Base-by-base conservation (phyloP, 768 basidiomycete genomes). In the Trametes villosa region DNA sequence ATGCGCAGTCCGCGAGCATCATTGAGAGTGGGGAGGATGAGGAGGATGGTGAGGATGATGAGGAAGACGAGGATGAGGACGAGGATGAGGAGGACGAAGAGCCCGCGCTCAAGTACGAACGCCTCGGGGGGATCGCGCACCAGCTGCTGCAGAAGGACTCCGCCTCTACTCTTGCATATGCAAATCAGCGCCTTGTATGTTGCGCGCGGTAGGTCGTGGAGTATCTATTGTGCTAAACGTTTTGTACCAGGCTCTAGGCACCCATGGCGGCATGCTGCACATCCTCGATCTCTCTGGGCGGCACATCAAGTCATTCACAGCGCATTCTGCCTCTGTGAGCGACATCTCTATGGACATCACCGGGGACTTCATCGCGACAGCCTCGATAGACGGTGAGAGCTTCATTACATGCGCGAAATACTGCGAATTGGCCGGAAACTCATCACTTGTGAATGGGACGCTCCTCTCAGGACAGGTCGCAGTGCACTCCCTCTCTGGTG, bases 231-330 rank as follows among this genome's bases (percentile, higher is more conserved):
- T 36, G 30, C 26, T 11, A 60, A 20, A 64, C 30, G 12, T 57
- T 11, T 8, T 12, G 9, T 59, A 13, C 27, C 67, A 98, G 95
- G 92, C 89, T 26, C 74, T 98, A 36, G 96, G 96, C 22, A 97
- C 96, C 2, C 96, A 98, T 72, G 85, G 83, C 50, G 96, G 96
- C n/a, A 87, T 95, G 63, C 86, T 98, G 3, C 92, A 97, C 70
- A 81, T 97, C 20, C 79, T 97, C 15, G 88, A 88, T 69, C 79
- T 91, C 40, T 75, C 84, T 27, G 96, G 96, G 4, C 83, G 86
- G 56, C 86, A 90, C 44, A 81, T 95, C 74, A 96, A 94, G 74
- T 92, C 92, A 1, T 97, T 88, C 74, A 89, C 94, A 69, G 92
- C 91, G 2, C 97, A 99, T 70, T 78, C 86, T 33, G 96, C 96